Percentiles rank a stretch among this genome's conserved stretches.
Evolutionary conservation across 306 rosid species (phyloP).

Genomic region (Ammopiptanthus mongolicus): DNA sequence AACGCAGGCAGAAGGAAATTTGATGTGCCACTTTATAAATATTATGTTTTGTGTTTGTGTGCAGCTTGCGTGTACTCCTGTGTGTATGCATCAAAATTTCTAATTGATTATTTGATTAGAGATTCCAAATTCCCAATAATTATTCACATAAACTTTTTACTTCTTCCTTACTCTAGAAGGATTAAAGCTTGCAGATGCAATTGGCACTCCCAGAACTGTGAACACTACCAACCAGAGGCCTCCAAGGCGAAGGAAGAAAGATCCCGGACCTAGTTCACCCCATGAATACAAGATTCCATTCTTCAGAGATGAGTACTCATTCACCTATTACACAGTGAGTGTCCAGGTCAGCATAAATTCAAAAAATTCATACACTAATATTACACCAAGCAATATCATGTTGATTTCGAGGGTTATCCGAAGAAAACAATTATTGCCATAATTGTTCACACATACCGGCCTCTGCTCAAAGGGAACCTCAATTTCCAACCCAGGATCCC

Average conservation of each 20-base stretch:
- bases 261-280: conserved; percentile 87
- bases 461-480: conserved; percentile 95
- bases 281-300: conserved; percentile 69
- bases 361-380: background rate
- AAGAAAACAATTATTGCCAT: background rate
- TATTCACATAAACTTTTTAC: background rate
- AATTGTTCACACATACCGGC: conserved; percentile 50
- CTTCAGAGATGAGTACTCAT: conserved; percentile 91
- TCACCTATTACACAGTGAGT: conserved; percentile 52
- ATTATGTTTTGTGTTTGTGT: background rate
- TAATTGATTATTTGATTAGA: conserved; percentile 8
- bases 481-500: conserved; percentile 86
- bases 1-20: background rate
- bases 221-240: conserved; percentile 84
- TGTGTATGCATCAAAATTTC: conserved; percentile 4
- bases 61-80: background rate
- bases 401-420: background rate
- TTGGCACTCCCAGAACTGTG: conserved; percentile 74
- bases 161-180: conserved; percentile 73
- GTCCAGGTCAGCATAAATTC: background rate
- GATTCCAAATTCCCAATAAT: conserved; percentile 3
- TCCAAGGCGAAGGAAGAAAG: conserved; percentile 88
- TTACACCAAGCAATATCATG: background rate
- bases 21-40: background rate
- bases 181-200: conserved; percentile 94